Evolutionary conservation across 306 rosid genomes (phyloP).

Genomic region (Quillaja saponaria): DNA sequence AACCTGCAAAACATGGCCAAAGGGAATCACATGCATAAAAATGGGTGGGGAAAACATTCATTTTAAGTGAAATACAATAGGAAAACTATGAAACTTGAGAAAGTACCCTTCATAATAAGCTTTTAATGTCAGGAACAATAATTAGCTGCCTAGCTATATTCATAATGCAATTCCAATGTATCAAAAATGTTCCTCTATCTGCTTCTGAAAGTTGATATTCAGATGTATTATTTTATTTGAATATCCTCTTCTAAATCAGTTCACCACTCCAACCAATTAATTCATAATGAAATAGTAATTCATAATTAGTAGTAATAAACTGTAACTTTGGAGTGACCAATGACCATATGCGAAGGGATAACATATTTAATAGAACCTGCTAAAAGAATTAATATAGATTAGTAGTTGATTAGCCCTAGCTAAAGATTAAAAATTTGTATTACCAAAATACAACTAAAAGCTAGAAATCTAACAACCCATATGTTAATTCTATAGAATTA

Average conservation of each 20-base stretch:
- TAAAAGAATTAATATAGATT: too few species aligned
- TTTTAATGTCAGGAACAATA: constrained; percentile 2
- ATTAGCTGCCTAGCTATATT: background rate
- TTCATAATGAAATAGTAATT: background rate
- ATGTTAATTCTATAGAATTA: background rate
- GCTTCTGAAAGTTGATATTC: background rate
- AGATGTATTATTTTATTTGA: background rate
- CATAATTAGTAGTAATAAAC: too few species aligned
- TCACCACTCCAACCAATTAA: background rate
- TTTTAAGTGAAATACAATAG: background rate
- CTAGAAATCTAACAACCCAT: background rate
- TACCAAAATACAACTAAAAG: constrained; percentile 9
- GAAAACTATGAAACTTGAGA: background rate
- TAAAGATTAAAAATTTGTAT: constrained; percentile 4
- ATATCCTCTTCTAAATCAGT: background rate
- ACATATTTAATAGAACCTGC: too few species aligned
- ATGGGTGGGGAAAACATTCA: background rate
- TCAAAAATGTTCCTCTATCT: background rate
- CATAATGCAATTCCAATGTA: background rate
- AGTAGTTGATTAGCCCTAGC: background rate
- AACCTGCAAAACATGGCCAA: constrained; percentile 52
- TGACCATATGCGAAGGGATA: too few species aligned
- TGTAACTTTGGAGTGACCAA: too few species aligned
- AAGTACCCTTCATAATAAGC: constrained; percentile 18
- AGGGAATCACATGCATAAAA: constrained; percentile 24